phyloP scores from a whole-genome alignment of 768 basidiomycete species.

The Boletus vermiculosoides region DNA sequence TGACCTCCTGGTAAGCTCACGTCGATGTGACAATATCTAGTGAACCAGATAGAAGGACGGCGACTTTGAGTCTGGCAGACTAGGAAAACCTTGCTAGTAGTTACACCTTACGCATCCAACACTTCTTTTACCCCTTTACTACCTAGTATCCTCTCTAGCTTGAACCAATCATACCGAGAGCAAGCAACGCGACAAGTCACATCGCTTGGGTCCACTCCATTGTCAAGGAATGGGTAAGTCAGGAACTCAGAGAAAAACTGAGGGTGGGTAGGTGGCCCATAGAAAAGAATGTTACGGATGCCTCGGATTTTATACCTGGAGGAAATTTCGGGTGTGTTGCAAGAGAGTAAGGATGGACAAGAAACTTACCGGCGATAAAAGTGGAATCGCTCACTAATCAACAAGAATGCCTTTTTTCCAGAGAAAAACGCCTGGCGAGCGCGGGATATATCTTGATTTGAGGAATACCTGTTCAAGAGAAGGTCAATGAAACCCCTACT shows the following conservation, averaged over 20 bases:
- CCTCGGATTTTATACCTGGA: constrained; percentile 91
- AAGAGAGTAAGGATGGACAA: background rate
- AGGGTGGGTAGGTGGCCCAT: constrained; percentile 86
- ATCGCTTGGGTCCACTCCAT: constrained; percentile 83
- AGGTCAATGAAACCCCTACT: background rate
- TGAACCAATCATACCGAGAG: constrained; percentile 87
- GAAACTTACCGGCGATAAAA: constrained; percentile 78
- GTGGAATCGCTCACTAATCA: constrained; percentile 97
- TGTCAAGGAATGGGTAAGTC: constrained; percentile 87
- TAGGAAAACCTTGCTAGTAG: background rate
- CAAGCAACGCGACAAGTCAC: constrained; percentile 80
- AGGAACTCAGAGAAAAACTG: constrained; percentile 91
- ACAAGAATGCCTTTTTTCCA: constrained; percentile 80
- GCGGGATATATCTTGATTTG: constrained; percentile 91
- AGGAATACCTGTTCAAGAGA: constrained; percentile 65
- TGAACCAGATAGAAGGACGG: background rate
- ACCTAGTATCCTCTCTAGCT: constrained; percentile 71
- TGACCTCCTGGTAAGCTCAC: too few relatives aligned
- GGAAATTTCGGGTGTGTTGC: background rate
- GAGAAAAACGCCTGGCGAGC: constrained; percentile 92
- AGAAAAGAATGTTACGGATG: constrained; percentile 90
- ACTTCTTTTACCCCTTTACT: constrained; percentile 22
- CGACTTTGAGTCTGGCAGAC: background rate
- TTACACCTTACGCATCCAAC: constrained; percentile 8
- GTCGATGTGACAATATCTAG: too few relatives aligned